phyloP scores from a whole-genome alignment of 2,329 filamentous ascomycete genomes.

The Coniochaeta prunicola region DNA sequence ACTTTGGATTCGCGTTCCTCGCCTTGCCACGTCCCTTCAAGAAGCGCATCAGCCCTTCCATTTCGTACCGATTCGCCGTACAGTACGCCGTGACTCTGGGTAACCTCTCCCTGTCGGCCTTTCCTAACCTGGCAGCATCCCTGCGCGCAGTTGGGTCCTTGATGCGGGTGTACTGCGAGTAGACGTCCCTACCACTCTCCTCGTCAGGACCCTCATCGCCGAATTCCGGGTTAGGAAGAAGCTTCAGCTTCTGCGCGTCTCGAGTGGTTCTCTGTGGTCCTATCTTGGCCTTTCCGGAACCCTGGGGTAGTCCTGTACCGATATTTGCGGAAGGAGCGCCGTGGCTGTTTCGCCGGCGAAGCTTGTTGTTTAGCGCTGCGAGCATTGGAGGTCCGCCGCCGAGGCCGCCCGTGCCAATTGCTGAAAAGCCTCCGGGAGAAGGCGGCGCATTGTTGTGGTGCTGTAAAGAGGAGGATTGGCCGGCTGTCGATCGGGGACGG shows the following conservation, averaged over 20 bases:
- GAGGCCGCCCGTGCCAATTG: constrained; percentile 33
- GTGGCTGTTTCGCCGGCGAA: constrained; percentile 79
- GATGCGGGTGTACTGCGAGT: constrained; percentile 95
- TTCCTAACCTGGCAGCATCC: constrained; percentile 86
- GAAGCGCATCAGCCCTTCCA: constrained; percentile 85
- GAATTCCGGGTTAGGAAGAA: constrained; percentile 85
- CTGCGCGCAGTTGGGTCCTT: constrained; percentile 90
- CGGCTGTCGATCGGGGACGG: constrained; percentile 14
- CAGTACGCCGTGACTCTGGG: constrained; percentile 95
- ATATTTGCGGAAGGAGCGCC: constrained; percentile 39
- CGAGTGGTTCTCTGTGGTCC: constrained; percentile 93
- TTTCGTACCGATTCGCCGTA: constrained; percentile 83
- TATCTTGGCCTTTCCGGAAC: constrained; percentile 44
- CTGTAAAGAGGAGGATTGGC: constrained; percentile 22
- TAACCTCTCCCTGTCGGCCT: constrained; percentile 80
- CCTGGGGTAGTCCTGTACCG: constrained; percentile 21
- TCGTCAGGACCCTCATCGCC: constrained; percentile 73
- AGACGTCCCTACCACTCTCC: constrained; percentile 90
- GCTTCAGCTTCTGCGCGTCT: constrained; percentile 92
- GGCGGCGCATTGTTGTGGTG: constrained; percentile 24
- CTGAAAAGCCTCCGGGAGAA: constrained; percentile 22
- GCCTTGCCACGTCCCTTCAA: constrained; percentile 76
- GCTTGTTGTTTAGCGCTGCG: constrained; percentile 76
- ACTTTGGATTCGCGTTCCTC: constrained; percentile 75
- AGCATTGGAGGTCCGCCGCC: constrained; percentile 53